Evolutionary conservation across 148 eudicot species (phyloP), one percentile per base, ranked within the genome.

Genomic region (Dysphania ambrosioides): DNA sequence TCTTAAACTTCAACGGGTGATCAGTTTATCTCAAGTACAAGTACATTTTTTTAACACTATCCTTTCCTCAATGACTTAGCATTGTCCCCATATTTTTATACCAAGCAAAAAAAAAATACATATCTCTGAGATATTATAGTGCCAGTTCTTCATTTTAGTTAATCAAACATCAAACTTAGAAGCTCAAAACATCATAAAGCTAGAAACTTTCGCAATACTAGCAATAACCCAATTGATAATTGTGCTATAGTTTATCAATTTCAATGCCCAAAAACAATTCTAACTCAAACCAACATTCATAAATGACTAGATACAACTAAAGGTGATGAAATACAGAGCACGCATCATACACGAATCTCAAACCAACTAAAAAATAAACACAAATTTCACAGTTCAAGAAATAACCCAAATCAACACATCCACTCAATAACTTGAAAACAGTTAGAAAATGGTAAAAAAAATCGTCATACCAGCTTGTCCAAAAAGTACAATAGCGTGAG

Each of bases 401-500:
- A 44, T 29, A 69, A 59, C 31, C 18, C 27, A 41, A 36, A 60
- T 18, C 18, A 72, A 36, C 31, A 12, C 34, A 15, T 35, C 5
- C 24, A n/a, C 58, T 35, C 23, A 36, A 32, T 23, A n/a, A 57
- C 24, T 26, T 31, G 23, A 5, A 47, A 47, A 19, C 15, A 55
- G 16, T 30, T 55, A 31, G 1, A 53, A 38, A 55, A 36, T 5
- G 6, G 6, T 10, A 8, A 26, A 16, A 30, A 21, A 1, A 35
- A 19, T 2, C 2, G 10, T 16, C 38, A 24, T 35, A 80, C 83
- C 79, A 26, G 79, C 93, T 71, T 87, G 92, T 13, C 97, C 98
- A 29, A 87, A 95, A 5, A 90, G 86, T 31, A 92, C 72, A 64
- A 95, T 89, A 49, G 91, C 55, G 21, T 92, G 92, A 2, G 96